These are phyloP conservation scores for Verticillium alfalfae DNA, from an alignment of 2,329 filamentous ascomycete species.

Conservation along the genomic window DNA sequence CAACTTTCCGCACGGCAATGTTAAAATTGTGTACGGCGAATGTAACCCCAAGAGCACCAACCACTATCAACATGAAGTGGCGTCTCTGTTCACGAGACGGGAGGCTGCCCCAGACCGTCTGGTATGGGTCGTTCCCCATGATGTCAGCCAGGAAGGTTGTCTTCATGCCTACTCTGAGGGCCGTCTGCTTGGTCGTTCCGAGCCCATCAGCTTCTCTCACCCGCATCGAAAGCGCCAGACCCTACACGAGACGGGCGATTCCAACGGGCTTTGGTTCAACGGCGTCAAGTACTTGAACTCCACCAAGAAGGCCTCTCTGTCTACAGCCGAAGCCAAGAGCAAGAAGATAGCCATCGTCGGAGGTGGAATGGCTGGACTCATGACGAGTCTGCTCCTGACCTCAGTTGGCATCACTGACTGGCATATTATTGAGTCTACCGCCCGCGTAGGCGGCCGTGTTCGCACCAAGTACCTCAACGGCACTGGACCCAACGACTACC, in stretches of 20 bases:
- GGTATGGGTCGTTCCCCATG: conserved; percentile 14
- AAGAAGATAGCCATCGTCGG: conserved; percentile 54
- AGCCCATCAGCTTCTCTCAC: background rate
- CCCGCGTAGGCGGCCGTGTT: conserved; percentile 54
- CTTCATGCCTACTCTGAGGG: background rate
- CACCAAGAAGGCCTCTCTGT: conserved; percentile 42
- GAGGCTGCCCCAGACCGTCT: conserved; percentile 13
- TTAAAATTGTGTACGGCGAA: conserved; percentile 14
- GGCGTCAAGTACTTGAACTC: conserved; percentile 31
- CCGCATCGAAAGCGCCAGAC: background rate
- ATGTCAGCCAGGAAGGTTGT: conserved; percentile 1
- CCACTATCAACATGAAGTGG: conserved; percentile 11
- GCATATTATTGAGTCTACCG: conserved; percentile 50
- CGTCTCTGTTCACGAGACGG: conserved; percentile 5
- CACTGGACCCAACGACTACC: conserved; percentile 47
- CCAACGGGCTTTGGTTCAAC: conserved; percentile 3
- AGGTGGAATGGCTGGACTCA: conserved; percentile 55
- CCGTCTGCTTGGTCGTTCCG: background rate
- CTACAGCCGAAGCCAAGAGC: conserved; percentile 43
- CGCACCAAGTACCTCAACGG: conserved; percentile 52
- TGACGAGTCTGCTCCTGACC: conserved; percentile 44
- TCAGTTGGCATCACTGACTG: conserved; percentile 47
- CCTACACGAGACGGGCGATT: conserved; percentile 10
- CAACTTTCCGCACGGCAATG: conserved; percentile 6
- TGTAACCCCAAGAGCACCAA: conserved; percentile 10